Base-by-base conservation (phyloP, 148 eudicot species). In the Vaccinium macrocarpon region DNA sequence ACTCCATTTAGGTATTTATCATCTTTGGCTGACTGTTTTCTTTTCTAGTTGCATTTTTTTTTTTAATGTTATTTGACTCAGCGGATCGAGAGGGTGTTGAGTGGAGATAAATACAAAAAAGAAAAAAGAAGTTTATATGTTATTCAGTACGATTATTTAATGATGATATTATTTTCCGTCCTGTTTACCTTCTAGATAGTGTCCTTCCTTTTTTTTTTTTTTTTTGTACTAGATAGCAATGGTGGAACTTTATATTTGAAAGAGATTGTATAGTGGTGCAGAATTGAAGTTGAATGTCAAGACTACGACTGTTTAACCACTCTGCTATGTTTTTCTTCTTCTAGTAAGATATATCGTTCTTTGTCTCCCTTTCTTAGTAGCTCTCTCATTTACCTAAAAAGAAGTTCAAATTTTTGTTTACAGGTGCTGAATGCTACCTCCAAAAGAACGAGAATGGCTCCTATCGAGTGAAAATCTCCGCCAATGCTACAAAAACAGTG, bases 401-500 rank as follows among this genome's bases (percentile, higher is more conserved):
- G 35, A 64, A n/a, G 72, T 11, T 13, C 10, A 64, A 21, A 16
- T 61, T 81, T 81, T 83, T 84, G 42, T 48, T 82, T 85, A 66
- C 92, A 97, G 99, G 95, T 82, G 89, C 84, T 53, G 92, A 93
- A 76, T 93, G 95, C 89, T 56, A 14, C 82, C 64, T 94, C 21
- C 91, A 90, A 82, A 86, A 73, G 87, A 91, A 85, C 83, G 86
- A 77, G 18, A 95, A 91, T 72, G 97, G 99, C 35, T 89, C 93
- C 57, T 90, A 79, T 81, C 89, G 96, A 76, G 96, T 97, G 52
- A 95, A 84, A 88, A 90, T 97, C 81, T 90, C 94, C 86, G 98
- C 96, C 57, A 87, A 86, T 82, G 99, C 96, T 49, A 97, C 98
- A 71, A 97, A 90, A 91, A 86, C 81, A 51, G 95, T 97, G 78